phyloP scores from a whole-genome alignment of 345 rosid genomes.

The Eucalyptus cloeziana region DNA sequence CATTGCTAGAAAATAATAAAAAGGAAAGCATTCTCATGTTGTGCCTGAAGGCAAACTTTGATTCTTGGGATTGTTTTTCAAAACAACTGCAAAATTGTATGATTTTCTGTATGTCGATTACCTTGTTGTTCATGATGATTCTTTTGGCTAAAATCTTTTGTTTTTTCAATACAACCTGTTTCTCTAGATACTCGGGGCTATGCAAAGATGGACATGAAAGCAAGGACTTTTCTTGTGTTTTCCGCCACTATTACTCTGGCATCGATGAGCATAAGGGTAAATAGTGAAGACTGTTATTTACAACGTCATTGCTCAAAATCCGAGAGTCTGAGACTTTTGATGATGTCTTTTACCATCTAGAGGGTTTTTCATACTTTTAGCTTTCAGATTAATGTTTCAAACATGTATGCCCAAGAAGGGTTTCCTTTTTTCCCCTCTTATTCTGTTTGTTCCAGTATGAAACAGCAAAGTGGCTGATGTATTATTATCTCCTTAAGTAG shows the following conservation, averaged over 20 bases:
- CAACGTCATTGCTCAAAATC: background rate
- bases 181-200: slow-evolving; percentile 48
- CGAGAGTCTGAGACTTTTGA: background rate
- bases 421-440: background rate
- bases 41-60: background rate
- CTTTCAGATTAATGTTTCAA: background rate
- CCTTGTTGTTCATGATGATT: background rate
- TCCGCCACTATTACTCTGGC: slow-evolving; percentile 63
- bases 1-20: background rate
- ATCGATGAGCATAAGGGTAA: slow-evolving; percentile 19
- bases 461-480: background rate
- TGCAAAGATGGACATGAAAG: slow-evolving; percentile 58
- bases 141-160: background rate
- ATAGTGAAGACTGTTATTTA: background rate
- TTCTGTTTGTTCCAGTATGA: background rate
- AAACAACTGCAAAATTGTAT: background rate
- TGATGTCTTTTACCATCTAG: background rate
- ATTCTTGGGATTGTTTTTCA: background rate
- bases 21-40: background rate
- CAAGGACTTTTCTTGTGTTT: slow-evolving; percentile 80
- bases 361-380: background rate
- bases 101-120: background rate
- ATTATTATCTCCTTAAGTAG: background rate
- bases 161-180: background rate
- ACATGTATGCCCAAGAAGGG: background rate